A percentile compares a stretch with the other conserved stretches of the same genome.
These are phyloP conservation scores for Saturnispora sekii DNA, from an alignment of 805 yeast species.

Conservation along the genomic window DNA sequence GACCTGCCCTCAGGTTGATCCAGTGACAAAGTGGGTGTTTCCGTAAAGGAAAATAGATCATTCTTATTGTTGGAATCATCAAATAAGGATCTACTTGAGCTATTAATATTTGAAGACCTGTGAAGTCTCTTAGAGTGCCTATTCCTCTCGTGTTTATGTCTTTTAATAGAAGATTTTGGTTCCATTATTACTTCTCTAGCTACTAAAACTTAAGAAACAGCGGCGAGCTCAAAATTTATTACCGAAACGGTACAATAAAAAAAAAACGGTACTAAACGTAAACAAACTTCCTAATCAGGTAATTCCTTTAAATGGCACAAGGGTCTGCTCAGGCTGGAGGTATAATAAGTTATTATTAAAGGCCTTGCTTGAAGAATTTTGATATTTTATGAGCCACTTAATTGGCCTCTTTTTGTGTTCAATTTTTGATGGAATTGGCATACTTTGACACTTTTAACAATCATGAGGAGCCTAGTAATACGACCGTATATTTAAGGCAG, in stretches of 20 bases:
- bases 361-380: too few relatives aligned
- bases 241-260: background rate
- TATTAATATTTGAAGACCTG: constrained; percentile 8
- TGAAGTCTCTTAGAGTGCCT: constrained; percentile 17
- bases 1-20: background rate
- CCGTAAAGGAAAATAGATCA: constrained; percentile 5
- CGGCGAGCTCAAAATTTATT: background rate
- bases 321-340: too few relatives aligned
- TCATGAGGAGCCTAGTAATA: too few relatives aligned
- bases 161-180: constrained; percentile 2
- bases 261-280: constrained; percentile 7
- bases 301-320: background rate
- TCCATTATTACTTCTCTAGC: background rate
- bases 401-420: too few relatives aligned
- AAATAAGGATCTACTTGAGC: background rate
- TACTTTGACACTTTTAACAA: too few relatives aligned
- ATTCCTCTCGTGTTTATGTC: constrained; percentile 6
- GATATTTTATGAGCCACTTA: too few relatives aligned
- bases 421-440: too few relatives aligned
- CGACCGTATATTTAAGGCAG: too few relatives aligned
- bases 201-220: background rate
- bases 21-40: background rate
- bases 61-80: background rate
- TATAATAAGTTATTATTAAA: too few relatives aligned
- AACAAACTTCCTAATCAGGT: constrained; percentile 16